phyloP scores from a whole-genome alignment of 2,329 filamentous ascomycete genomes.

The Keithomyces neogunnii region DNA sequence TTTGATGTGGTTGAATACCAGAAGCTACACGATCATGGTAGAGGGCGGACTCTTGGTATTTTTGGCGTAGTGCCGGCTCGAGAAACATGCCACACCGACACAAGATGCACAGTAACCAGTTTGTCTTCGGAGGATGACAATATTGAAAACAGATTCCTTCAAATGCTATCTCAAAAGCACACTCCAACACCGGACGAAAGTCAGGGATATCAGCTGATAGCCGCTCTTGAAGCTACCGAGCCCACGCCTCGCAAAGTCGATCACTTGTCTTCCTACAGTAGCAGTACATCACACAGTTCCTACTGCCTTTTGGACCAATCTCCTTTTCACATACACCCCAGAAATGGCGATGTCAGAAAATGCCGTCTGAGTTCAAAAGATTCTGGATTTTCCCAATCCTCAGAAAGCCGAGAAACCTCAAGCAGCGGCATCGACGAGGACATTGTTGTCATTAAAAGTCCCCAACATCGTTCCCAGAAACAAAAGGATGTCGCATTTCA shows the following conservation, averaged over 20 bases:
- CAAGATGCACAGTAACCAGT: neutral
- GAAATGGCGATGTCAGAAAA: neutral
- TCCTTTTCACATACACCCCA: neutral
- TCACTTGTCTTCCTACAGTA: neutral
- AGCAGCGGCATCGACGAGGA: conserved; percentile 4
- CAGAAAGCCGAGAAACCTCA: neutral
- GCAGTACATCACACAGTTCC: neutral
- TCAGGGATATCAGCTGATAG: conserved; percentile 2
- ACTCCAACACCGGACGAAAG: conserved; percentile 1
- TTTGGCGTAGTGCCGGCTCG: conserved; percentile 1
- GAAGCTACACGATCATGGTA: neutral
- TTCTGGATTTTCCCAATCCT: neutral
- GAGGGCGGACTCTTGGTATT: neutral
- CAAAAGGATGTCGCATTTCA: conserved; percentile 15
- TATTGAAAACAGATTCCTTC: neutral
- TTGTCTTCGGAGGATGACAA: neutral
- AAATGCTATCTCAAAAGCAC: conserved; percentile 1
- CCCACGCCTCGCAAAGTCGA: neutral
- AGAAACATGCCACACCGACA: neutral
- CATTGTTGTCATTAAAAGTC: neutral
- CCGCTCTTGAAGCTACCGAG: conserved; percentile 1
- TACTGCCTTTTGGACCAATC: neutral
- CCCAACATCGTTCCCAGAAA: neutral
- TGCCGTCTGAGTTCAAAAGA: neutral
- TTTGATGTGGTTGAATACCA: neutral